phyloP scores from a whole-genome alignment of 2,329 filamentous ascomycete genomes.

The Colletotrichum kahawae region DNA sequence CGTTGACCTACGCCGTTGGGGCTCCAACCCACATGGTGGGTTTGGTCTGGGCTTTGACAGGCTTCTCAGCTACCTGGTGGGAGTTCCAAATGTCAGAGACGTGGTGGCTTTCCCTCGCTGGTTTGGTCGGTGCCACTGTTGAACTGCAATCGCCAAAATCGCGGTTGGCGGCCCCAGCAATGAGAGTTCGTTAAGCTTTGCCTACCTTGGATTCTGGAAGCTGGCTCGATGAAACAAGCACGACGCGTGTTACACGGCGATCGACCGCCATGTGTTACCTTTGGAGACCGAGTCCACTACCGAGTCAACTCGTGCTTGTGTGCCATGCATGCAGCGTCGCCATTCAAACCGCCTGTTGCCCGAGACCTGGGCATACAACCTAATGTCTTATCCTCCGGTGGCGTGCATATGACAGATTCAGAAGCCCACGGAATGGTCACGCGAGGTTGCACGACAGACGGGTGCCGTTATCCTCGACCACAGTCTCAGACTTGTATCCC shows the following conservation, averaged over 20 bases:
- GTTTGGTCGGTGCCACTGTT: constrained; percentile 67
- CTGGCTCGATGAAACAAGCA: constrained; percentile 21
- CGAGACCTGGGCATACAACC: neutral
- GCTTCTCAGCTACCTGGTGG: constrained; percentile 81
- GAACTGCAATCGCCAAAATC: neutral
- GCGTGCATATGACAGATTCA: constrained; percentile 5
- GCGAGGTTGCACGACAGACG: constrained; percentile 10
- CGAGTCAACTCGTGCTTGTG: constrained; percentile 2
- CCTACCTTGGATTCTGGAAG: constrained; percentile 39
- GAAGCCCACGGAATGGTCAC: neutral
- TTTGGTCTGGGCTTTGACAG: constrained; percentile 92
- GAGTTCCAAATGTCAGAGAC: constrained; percentile 82
- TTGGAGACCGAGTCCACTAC: neutral
- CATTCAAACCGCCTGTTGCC: neutral
- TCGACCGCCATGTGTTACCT: neutral
- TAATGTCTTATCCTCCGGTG: neutral
- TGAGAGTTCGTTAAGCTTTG: constrained; percentile 42
- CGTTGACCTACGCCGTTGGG: constrained; percentile 84
- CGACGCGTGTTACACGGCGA: neutral
- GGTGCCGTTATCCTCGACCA: neutral
- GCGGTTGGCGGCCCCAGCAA: neutral
- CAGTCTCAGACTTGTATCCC: neutral
- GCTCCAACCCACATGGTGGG: constrained; percentile 89
- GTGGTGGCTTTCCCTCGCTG: constrained; percentile 85
- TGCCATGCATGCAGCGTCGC: neutral